Percentiles rank a stretch among this genome's conserved stretches.
Conservation (phyloP, 805 yeast species). For the Ogataea pini region DNA sequence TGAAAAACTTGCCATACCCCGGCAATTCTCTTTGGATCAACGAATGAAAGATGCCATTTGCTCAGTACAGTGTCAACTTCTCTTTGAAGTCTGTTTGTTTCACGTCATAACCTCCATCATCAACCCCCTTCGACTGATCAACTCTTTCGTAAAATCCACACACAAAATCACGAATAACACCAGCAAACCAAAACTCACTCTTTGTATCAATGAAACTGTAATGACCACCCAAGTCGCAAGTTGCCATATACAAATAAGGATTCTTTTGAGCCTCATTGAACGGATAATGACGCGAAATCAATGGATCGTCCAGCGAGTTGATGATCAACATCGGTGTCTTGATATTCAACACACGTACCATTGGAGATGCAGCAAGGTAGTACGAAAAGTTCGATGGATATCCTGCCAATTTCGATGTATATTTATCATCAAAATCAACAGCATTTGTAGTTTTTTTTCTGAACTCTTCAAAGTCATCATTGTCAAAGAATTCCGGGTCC, state of each 20-base stretch:
- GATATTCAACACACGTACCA: slow-evolving; percentile 53
- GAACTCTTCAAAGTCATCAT: slow-evolving; percentile 32
- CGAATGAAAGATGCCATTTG: too few species aligned
- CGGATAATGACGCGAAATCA: slow-evolving; percentile 58
- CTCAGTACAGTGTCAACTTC: slow-evolving; percentile 16
- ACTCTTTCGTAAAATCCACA: slow-evolving; percentile 35
- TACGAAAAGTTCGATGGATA: slow-evolving; percentile 62
- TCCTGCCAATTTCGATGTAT: slow-evolving; percentile 64
- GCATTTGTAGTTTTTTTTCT: slow-evolving; percentile 42
- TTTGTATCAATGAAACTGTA: slow-evolving; percentile 50
- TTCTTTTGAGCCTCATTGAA: slow-evolving; percentile 47
- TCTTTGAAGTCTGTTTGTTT: slow-evolving; percentile 22
- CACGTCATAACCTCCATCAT: slow-evolving; percentile 24
- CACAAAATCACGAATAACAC: slow-evolving; percentile 43
- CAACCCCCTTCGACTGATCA: slow-evolving; percentile 12
- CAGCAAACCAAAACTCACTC: slow-evolving; percentile 50
- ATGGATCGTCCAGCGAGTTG: slow-evolving; percentile 68
- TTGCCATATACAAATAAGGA: slow-evolving; percentile 58
- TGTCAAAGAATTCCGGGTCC: slow-evolving; percentile 30
- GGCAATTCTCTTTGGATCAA: too few species aligned
- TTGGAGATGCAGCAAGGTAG: slow-evolving; percentile 66
- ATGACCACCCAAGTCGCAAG: slow-evolving; percentile 73
- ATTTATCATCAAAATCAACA: slow-evolving; percentile 58
- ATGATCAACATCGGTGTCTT: slow-evolving; percentile 64
- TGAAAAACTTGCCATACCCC: too few species aligned